Base-by-base conservation (phyloP, 2,329 filamentous ascomycete genomes). In the Sphaerulina musiva region DNA sequence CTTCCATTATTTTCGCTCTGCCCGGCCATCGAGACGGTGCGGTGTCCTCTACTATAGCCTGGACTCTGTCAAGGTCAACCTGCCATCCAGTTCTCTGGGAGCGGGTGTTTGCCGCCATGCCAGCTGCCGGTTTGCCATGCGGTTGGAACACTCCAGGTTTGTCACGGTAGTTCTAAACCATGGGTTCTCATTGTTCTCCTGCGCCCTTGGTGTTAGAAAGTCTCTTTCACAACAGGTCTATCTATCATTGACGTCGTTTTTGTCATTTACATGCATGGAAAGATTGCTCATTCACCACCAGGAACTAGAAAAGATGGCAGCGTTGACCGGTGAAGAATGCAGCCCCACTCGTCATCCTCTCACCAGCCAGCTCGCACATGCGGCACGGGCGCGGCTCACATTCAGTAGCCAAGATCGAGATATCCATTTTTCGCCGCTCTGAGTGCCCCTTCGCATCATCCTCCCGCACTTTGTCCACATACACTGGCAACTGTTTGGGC, bases 401-500 rank as follows among this genome's bases (percentile, higher is more conserved):
- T 31, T 51, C 41, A 51, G 53, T 55, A 55, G 29, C 32, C 20
- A 54, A 54, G 52, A 41, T 42, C 50, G 46, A 43, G 42, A 39
- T n/a, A 41, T 49, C 11, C 40, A 29, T 26, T 26, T 26, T 26
- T 6, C 26, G 26, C 26, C 36, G 17, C 26, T 11, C 23, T 39
- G 34, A 32, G 17, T 31, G 41, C 20, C 12, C 31, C 31, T 39
- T 34, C 42, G 40, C 44, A 31, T 31, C 29, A 45, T 42, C 29
- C 23, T 51, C 48, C 48, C 48, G 48, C 32, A 56, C 57, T 59
- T 56, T 57, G 26, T 26, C 26, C 26, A 26, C 26, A 41, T 20
- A 56, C 57, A 58, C 57, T 57, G 46, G 55, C 59, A 59, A 61
- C 58, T 48, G 42, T 39, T 53, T 45, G 47, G 36, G 47, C 49